Base-by-base conservation (phyloP, 2,329 filamentous ascomycete genomes). In the Hymenoscyphus linearis region DNA sequence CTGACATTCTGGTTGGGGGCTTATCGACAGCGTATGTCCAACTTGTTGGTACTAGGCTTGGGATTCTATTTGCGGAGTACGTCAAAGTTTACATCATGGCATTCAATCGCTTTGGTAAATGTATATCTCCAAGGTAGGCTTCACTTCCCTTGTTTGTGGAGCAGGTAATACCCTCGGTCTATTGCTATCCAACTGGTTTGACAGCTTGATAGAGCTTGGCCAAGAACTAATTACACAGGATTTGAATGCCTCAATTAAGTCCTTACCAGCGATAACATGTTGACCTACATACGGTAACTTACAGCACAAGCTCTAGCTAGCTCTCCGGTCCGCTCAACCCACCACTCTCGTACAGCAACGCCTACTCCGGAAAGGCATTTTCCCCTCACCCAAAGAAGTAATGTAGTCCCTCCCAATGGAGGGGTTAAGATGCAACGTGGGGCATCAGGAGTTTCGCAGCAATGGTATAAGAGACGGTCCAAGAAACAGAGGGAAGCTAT, bases 351-450 rank as follows among this genome's bases (percentile, higher is more conserved):
- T 47, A 27, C 27, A 44, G 10, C 35, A 34, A 34, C 37, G 50
- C 47, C 34, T 35, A 18, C 58, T 52, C 26, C 31, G 13, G 9
- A 22, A 37, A 44, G 31, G n/a, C 12, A 9, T 13, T n/a, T 18
- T 53, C 34, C 31, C 34, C 26, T 60, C 18, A 27, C 65, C 65
- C 61, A 64, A 67, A 61, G 55, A 59, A 66, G 66, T 59, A 65
- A 67, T 65, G 36, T 31, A 64, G 59, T 67, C 66, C 66, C 47
- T 47, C 37, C 58, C 55, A 52, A 61, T 26, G 47, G 63, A 64
- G 62, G 66, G 65, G 61, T 59, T 58, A 25, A 50, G 35, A 58
- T 62, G 37, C 57, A 59, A 62, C 62, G 58, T 61, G 60, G 67
- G 62, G 66, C 60, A 64, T 22, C 6, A 25, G 37, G 56, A 12